These are phyloP conservation scores for Podaxis sp. DNA, from an alignment of 768 basidiomycete species.

Conservation along the genomic window DNA sequence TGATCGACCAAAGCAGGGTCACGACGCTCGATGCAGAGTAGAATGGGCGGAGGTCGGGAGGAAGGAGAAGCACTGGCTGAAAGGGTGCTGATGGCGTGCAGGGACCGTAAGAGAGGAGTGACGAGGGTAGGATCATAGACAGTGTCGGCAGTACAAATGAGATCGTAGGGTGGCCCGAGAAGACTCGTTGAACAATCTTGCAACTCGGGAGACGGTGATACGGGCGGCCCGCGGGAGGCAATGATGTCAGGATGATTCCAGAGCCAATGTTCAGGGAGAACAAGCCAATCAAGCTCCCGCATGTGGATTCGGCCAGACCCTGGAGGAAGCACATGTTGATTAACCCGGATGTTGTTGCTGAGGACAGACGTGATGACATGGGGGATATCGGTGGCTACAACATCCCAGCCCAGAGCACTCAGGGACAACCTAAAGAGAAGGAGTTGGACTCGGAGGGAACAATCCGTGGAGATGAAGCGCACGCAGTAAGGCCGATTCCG, in stretches of 20 bases:
- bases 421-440: constrained; percentile 53
- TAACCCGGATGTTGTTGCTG: constrained; percentile 55
- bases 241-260: constrained; percentile 44
- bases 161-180: constrained; percentile 63
- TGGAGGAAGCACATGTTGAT: constrained; percentile 33
- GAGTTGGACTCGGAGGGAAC: constrained; percentile 3
- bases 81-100: constrained; percentile 49
- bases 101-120: constrained; percentile 67
- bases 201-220: constrained; percentile 20
- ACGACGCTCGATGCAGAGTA: constrained; percentile 73
- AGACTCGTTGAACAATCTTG: constrained; percentile 6
- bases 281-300: constrained; percentile 71
- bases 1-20: constrained; percentile 65
- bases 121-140: constrained; percentile 65
- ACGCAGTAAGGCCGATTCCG: constrained; percentile 81
- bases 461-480: constrained; percentile 27
- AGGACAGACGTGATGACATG: constrained; percentile 67
- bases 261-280: constrained; percentile 51
- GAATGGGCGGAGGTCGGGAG: constrained; percentile 46
- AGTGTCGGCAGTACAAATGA: constrained; percentile 84
- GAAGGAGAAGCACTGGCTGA: constrained; percentile 30
- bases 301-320: constrained; percentile 52
- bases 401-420: constrained; percentile 68
- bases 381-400: constrained; percentile 73
- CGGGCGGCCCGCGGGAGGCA: constrained; percentile 26